Evolutionary conservation across 495 filamentous ascomycete genomes (phyloP).

Genomic region (Astrothelium macrocarpum): DNA sequence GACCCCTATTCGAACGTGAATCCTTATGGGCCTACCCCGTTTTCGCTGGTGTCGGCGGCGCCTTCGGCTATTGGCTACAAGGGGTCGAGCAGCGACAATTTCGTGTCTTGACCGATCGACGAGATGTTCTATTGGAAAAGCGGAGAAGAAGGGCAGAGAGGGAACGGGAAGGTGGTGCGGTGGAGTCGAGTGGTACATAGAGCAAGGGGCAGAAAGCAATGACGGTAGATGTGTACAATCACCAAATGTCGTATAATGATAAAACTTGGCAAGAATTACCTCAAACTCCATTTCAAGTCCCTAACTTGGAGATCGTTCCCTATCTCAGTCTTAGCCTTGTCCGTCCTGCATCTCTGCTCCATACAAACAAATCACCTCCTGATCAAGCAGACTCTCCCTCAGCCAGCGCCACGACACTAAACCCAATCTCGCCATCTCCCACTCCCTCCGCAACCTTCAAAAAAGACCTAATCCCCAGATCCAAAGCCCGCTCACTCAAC

Average conservation of each 20-base stretch:
- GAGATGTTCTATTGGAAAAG: conserved; percentile 76
- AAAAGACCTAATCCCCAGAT: conserved; percentile 49
- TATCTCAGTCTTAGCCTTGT: neutral
- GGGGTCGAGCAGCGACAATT: conserved; percentile 73
- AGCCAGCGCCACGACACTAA: conserved; percentile 64
- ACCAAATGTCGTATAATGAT: neutral
- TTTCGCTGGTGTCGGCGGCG: conserved; percentile 72
- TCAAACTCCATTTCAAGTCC: neutral
- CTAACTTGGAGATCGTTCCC: neutral
- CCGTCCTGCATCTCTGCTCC: neutral
- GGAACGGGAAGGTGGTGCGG: conserved; percentile 29
- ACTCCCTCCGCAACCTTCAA: conserved; percentile 49
- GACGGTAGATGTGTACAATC: neutral
- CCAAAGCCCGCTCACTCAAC: conserved; percentile 55
- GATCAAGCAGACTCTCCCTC: neutral
- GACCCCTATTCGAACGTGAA: conserved; percentile 70
- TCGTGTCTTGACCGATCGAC: conserved; percentile 62
- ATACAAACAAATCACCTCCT: neutral
- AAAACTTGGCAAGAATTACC: neutral
- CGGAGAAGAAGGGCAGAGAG: conserved; percentile 61
- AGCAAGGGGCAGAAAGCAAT: neutral
- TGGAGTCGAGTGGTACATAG: neutral
- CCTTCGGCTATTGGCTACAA: conserved; percentile 93
- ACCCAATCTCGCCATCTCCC: conserved; percentile 52
- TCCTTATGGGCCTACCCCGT: conserved; percentile 86